Conservation (phyloP, 2,329 filamentous ascomycete genomes). For the Coniella vitis region DNA sequence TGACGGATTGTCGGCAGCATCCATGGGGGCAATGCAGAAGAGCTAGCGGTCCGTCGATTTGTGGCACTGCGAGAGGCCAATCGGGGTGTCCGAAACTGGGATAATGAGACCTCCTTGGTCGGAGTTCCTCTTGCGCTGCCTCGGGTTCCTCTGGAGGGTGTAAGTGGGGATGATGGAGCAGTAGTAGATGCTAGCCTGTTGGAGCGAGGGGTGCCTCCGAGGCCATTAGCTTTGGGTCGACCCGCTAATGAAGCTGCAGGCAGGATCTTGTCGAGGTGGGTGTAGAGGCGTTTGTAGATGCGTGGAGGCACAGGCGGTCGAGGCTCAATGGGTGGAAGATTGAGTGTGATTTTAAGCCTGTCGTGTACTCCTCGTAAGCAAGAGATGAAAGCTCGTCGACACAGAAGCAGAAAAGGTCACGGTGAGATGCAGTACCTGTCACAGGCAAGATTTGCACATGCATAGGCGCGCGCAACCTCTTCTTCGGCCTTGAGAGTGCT, state of each 20-base stretch:
- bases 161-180: constrained; percentile 8
- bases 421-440: constrained; percentile 52
- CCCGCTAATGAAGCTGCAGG: constrained; percentile 33
- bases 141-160: constrained; percentile 17
- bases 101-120: constrained; percentile 24
- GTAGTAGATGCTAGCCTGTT: constrained; percentile 24
- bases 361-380: too few species aligned
- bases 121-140: constrained; percentile 19
- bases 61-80: constrained; percentile 35
- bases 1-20: constrained; percentile 61
- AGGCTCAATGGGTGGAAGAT: constrained; percentile 69
- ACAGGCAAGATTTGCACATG: constrained; percentile 84
- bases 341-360: constrained; percentile 68
- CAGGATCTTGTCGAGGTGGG: constrained; percentile 70
- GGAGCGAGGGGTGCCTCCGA: constrained; percentile 26
- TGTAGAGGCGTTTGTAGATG: constrained; percentile 78
- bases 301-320: constrained; percentile 72
- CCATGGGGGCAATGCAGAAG: constrained; percentile 51
- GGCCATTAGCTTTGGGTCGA: constrained; percentile 21
- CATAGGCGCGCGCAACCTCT: constrained; percentile 78
- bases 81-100: constrained; percentile 22
- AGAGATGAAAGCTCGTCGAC: not conserved
- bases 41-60: constrained; percentile 22
- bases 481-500: constrained; percentile 76
- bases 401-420: not conserved